Evolutionary conservation across 2,329 filamentous ascomycete species (phyloP).

Genomic region (Huntiella moniliformis): DNA sequence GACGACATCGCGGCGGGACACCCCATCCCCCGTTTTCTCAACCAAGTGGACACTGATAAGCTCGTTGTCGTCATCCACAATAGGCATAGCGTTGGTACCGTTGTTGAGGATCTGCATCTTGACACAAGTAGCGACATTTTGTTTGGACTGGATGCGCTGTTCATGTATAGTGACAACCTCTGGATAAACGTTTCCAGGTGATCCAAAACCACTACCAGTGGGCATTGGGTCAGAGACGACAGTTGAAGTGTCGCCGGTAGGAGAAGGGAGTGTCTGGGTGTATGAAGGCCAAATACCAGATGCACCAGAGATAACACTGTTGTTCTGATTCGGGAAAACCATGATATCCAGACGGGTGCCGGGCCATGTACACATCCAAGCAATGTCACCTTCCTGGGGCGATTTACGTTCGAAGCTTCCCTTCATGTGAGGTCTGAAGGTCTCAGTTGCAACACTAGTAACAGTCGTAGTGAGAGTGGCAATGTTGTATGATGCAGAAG

Average conservation of each 20-base stretch:
- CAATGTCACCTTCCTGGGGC: conserved; percentile 28
- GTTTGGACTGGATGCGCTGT: conserved; percentile 23
- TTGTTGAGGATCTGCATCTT: conserved; percentile 25
- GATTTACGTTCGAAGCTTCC: conserved; percentile 21
- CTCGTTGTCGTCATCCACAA: conserved; percentile 21
- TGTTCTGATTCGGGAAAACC: conserved; percentile 36
- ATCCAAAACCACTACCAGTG: not conserved
- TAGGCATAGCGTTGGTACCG: conserved; percentile 20
- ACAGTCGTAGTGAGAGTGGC: conserved; percentile 9
- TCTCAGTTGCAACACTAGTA: conserved; percentile 1
- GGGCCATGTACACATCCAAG: conserved; percentile 42
- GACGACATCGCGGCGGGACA: not conserved
- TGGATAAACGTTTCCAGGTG: conserved; percentile 22
- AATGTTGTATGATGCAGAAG: not conserved
- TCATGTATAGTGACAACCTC: conserved; percentile 36
- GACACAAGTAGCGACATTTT: conserved; percentile 24
- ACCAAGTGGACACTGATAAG: conserved; percentile 25
- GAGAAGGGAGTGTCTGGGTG: conserved; percentile 9
- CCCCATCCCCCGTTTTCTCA: conserved; percentile 18
- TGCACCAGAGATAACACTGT: conserved; percentile 17
- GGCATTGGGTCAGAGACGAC: not conserved
- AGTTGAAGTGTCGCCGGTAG: conserved; percentile 1
- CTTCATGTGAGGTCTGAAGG: conserved; percentile 4
- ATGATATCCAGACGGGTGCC: conserved; percentile 36
- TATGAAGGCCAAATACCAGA: conserved; percentile 7